Conservation (phyloP, 352 stramenopile species). For the Pythium graminicola region DNA sequence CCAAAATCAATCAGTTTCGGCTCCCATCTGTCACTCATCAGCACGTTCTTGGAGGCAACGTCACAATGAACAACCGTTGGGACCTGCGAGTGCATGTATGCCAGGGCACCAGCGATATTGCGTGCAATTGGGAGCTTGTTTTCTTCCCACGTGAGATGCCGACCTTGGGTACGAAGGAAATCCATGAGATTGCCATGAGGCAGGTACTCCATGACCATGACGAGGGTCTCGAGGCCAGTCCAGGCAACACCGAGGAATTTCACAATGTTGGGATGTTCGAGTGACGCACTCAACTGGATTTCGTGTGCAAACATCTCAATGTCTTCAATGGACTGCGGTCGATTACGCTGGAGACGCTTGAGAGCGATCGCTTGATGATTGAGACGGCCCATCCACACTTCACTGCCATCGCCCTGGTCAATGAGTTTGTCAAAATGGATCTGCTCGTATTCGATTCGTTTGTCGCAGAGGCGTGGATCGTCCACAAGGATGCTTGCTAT, state of each 20-base stretch:
- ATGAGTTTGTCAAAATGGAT: conserved; percentile 10
- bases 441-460: background rate
- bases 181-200: conserved; percentile 1
- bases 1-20: background rate
- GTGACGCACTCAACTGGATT: conserved; percentile 21
- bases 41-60: background rate
- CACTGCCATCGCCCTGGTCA: conserved; percentile 17
- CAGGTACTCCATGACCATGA: conserved; percentile 14
- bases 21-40: background rate
- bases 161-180: background rate
- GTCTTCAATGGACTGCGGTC: conserved; percentile 2
- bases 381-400: conserved; percentile 22
- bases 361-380: conserved; percentile 21
- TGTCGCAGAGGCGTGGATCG: background rate
- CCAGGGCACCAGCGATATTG: conserved; percentile 1
- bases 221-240: conserved; percentile 11
- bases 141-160: conserved; percentile 2
- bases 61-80: background rate
- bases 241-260: conserved; percentile 20
- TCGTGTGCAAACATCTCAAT: conserved; percentile 16
- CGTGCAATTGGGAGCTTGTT: conserved; percentile 8
- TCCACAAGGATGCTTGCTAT: conserved; percentile 1
- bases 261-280: too few relatives aligned
- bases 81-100: conserved; percentile 7
- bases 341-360: conserved; percentile 17